Evolutionary conservation across 768 basidiomycete species (phyloP).

Genomic region (Termitomyces sp.): DNA sequence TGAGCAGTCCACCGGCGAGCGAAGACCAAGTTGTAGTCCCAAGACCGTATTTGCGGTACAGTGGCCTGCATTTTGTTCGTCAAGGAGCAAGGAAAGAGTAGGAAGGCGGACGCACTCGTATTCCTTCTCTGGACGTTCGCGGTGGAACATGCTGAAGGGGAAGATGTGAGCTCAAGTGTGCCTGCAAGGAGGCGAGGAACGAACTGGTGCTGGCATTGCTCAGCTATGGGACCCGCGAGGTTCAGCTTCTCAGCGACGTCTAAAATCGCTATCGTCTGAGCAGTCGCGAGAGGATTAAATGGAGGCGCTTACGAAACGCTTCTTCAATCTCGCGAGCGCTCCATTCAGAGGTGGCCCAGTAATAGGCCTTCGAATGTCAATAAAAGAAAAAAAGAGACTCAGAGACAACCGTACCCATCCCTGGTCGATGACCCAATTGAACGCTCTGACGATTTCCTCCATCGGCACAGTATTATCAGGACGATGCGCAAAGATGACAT

Average conservation of each 20-base stretch:
- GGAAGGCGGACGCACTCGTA: constrained; percentile 40
- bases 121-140: constrained; percentile 79
- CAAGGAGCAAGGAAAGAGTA: neutral
- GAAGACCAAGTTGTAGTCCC: constrained; percentile 74
- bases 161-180: neutral
- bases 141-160: constrained; percentile 64
- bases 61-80: constrained; percentile 28
- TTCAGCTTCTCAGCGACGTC: constrained; percentile 65
- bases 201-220: constrained; percentile 72
- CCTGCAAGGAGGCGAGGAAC: constrained; percentile 6
- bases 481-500: constrained; percentile 69
- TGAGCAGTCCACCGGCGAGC: constrained; percentile 69
- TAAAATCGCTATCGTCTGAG: constrained; percentile 13
- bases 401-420: constrained; percentile 45
- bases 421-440: constrained; percentile 71
- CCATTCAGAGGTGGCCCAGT: constrained; percentile 76
- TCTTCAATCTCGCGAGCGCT: constrained; percentile 55
- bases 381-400: neutral
- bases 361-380: constrained; percentile 39
- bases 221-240: constrained; percentile 65
- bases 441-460: constrained; percentile 78
- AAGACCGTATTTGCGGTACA: constrained; percentile 62
- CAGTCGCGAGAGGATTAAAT: neutral
- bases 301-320: constrained; percentile 35
- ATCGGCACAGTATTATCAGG: constrained; percentile 55